Conservation (phyloP, 1,284 basidiomycete species). For the Trametes versicolor region DNA sequence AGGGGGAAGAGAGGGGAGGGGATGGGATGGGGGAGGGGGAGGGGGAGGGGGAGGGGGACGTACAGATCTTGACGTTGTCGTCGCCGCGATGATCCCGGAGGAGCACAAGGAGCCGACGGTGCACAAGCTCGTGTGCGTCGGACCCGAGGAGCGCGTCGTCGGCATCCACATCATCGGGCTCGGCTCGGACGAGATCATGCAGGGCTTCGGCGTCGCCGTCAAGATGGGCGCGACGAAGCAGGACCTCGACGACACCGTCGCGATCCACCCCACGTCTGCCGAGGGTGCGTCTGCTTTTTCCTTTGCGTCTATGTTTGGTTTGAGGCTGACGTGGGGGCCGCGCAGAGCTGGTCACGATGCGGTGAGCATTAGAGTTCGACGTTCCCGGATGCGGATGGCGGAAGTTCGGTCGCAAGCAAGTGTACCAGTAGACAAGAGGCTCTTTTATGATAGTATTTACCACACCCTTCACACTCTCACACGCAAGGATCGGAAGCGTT, state of each 20-base stretch:
- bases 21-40: too few relatives aligned
- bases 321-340: neutral
- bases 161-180: constrained; percentile 93
- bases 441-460: too few relatives aligned
- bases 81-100: constrained; percentile 89
- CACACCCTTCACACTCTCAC: too few relatives aligned
- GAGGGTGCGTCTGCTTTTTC: constrained; percentile 61
- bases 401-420: neutral
- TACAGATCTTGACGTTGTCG: constrained; percentile 50
- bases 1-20: too few relatives aligned
- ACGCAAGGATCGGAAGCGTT: too few relatives aligned
- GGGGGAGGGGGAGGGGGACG: too few relatives aligned
- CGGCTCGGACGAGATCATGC: constrained; percentile 92
- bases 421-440: neutral
- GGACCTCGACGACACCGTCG: constrained; percentile 90
- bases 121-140: constrained; percentile 91
- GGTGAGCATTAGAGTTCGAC: constrained; percentile 31
- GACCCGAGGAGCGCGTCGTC: constrained; percentile 93
- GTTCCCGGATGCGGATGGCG: neutral
- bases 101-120: constrained; percentile 92
- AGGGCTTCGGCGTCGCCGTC: constrained; percentile 94
- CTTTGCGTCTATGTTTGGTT: neutral
- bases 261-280: constrained; percentile 88
- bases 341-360: constrained; percentile 53
- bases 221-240: constrained; percentile 95